Base-by-base conservation (phyloP, 371 early-diverging fungal species). In the Paraphysoderma sedebokerense region DNA sequence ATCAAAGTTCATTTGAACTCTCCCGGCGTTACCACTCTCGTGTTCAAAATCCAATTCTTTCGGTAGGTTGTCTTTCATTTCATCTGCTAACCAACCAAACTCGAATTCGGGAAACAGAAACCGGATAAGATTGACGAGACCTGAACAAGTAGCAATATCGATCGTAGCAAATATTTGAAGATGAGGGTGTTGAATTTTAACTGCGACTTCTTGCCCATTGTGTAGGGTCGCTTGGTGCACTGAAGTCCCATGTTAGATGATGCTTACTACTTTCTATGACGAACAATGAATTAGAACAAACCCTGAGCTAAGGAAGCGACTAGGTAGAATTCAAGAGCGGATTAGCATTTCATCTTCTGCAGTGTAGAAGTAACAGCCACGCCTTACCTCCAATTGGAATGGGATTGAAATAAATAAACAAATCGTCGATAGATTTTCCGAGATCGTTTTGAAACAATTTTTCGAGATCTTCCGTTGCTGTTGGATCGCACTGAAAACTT, bases 141-240 rank as follows among this genome's bases (percentile, higher is more conserved):
- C 67, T 0, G 74, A 70, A 3, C 79, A 76, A 0, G 86, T 78
- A 5, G 70, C 68, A 55, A 90, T 80, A 53, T 93, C 95, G 30
- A 90, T 65, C 26, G 72, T 62, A 40, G 82, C 73, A 52, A 79
- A 79, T 26, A 74, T 66, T 19, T 80, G 71, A 26, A 93, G 61
- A 33, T 70, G 62, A 0, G 85, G 86, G 52, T 93, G 92, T 56
- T 93, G 92, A 20, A 92, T 58, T 60, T 93, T 93, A 53, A 93
- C 83, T 1, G 92, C 95, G 2, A 90, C 92, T 29, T 67, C 69
- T 6, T 66, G 57, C 12, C 67, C 77, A 22, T 58, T 49, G 27
- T 30, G 54, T n/a, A 85, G 57, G 29, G 57, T 64, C 0, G 83
- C 88, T 15, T 66, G 65, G 49, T 88, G 88, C 1, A 88, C 88